Conservation (phyloP, 2,329 filamentous ascomycete genomes). For the Aspergillus sp. region DNA sequence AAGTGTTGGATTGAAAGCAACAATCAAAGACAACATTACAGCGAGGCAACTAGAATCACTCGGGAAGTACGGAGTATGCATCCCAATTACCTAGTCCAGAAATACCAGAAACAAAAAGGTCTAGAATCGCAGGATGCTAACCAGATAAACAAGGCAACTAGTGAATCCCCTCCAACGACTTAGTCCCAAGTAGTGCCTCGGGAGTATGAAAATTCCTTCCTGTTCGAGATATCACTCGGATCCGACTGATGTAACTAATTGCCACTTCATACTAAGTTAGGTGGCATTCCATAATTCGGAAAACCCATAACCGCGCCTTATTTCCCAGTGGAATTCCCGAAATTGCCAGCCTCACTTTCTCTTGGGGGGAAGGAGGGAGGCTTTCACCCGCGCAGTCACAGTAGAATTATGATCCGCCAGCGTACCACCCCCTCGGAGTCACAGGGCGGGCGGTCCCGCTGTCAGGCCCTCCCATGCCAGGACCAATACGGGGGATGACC, state of each 20-base stretch:
- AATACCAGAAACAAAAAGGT: not conserved
- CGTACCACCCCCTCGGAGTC: conserved; percentile 11
- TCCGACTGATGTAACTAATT: not conserved
- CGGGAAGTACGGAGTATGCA: not conserved
- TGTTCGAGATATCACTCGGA: not conserved
- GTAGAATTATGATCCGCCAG: conserved; percentile 12
- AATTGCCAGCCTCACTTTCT: conserved; percentile 7
- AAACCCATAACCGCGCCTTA: not conserved
- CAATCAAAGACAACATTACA: not conserved
- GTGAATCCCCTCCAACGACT: not conserved
- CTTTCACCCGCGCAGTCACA: not conserved
- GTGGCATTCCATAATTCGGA: not conserved
- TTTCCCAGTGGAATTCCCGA: not conserved
- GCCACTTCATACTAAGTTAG: not conserved
- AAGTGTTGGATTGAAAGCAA: not conserved
- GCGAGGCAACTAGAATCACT: not conserved
- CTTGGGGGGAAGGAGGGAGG: not conserved
- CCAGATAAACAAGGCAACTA: not conserved
- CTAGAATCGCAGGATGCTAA: not conserved
- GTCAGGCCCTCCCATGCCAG: not conserved
- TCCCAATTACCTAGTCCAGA: not conserved
- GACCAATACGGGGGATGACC: not conserved
- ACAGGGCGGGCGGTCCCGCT: conserved; percentile 15
- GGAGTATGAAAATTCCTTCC: not conserved
- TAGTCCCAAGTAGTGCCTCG: not conserved